Evolutionary conservation across 2,329 filamentous ascomycete species (phyloP).

Genomic region (Cytospora piceicola): DNA sequence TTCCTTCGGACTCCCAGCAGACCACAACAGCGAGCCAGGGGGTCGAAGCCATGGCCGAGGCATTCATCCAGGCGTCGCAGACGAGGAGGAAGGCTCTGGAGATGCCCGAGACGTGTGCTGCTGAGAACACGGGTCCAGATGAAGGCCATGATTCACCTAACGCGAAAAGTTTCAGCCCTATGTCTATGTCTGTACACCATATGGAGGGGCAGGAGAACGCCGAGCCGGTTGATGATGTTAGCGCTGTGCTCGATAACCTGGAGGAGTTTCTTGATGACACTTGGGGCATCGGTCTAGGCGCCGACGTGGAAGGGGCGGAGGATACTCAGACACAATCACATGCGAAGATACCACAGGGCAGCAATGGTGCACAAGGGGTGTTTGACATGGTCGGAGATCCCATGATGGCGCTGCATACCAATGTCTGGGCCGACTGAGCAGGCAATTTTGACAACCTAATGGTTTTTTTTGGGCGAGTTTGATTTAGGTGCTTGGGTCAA

Average conservation of each 20-base stretch:
- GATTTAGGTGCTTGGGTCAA: background rate
- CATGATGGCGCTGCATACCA: constrained; percentile 18
- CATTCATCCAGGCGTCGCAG: constrained; percentile 52
- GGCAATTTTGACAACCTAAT: background rate
- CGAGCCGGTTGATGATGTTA: constrained; percentile 46
- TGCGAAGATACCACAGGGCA: background rate
- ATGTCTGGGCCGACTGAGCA: constrained; percentile 25
- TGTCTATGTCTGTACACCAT: background rate
- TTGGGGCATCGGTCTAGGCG: constrained; percentile 40
- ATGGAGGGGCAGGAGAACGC: constrained; percentile 21
- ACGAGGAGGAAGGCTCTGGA: constrained; percentile 26
- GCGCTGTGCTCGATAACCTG: constrained; percentile 51
- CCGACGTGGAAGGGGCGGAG: constrained; percentile 42
- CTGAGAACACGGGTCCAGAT: constrained; percentile 15
- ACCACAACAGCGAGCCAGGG: constrained; percentile 43
- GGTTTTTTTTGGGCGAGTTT: background rate
- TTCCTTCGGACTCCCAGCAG: constrained; percentile 50
- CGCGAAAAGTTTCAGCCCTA: background rate
- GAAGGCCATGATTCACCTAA: background rate
- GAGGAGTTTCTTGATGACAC: constrained; percentile 48
- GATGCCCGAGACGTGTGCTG: constrained; percentile 13
- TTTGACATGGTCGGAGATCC: constrained; percentile 20
- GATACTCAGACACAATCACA: constrained; percentile 28
- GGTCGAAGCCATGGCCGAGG: constrained; percentile 53
- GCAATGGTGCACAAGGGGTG: background rate